These are phyloP conservation scores for Cornus florida DNA, from an alignment of 148 eudicot species.

Conservation along the genomic window DNA sequence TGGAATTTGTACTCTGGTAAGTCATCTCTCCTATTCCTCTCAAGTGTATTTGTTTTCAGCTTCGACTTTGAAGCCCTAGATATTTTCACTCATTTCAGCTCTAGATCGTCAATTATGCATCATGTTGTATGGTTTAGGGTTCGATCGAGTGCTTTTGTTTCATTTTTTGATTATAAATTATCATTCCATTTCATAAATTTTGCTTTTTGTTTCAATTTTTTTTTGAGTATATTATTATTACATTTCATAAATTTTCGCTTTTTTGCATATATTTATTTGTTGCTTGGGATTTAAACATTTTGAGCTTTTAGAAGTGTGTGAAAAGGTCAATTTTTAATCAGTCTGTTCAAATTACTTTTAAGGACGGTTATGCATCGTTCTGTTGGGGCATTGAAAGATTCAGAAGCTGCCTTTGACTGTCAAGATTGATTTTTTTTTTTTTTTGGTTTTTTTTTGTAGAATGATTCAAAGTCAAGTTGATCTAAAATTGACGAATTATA, in stretches of 20 bases:
- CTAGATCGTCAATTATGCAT: conserved; percentile 6
- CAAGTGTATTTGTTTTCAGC: not conserved
- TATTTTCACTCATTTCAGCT: conserved; percentile 2
- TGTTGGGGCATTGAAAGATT: not conserved
- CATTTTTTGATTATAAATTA: not conserved
- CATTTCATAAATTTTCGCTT: not conserved
- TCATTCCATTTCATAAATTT: not conserved
- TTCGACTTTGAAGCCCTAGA: not conserved
- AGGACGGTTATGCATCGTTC: conserved; percentile 1
- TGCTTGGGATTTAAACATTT: conserved; percentile 14
- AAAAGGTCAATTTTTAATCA: conserved; percentile 5
- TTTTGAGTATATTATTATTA: not conserved
- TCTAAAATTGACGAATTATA: conserved; percentile 27
- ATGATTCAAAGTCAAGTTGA: conserved; percentile 29
- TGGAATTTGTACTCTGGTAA: conserved; percentile 24
- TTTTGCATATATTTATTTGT: not conserved
- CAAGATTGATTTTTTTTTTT: not conserved
- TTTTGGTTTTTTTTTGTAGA: conserved; percentile 29
- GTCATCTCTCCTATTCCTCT: not conserved
- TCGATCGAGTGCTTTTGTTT: conserved; percentile 15
- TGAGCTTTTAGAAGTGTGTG: conserved; percentile 11
- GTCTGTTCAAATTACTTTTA: conserved; percentile 4
- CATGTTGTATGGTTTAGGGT: not conserved
- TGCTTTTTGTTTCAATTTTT: not conserved
- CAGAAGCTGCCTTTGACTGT: not conserved